A percentile compares a stretch with the other conserved stretches of the same genome.
phyloP scores from a whole-genome alignment of 169 alveolate genomes.

The Cryptosporidium baileyi region DNA sequence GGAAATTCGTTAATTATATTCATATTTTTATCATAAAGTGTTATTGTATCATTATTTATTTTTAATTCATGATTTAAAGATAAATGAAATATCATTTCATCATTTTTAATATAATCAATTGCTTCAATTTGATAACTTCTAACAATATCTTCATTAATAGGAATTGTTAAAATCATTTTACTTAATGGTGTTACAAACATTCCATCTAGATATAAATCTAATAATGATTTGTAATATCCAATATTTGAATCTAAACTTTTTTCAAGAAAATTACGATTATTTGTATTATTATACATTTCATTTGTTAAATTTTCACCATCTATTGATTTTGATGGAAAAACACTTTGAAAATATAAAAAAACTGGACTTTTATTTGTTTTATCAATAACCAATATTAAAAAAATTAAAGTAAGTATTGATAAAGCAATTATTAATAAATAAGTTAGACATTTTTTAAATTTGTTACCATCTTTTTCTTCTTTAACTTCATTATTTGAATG shows the following conservation, averaged over 20 bases:
- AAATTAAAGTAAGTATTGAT: neutral
- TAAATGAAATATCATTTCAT: slow-evolving; percentile 21
- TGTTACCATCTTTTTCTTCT: neutral
- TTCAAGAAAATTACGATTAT: neutral
- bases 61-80: slow-evolving; percentile 29
- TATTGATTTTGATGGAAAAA: slow-evolving; percentile 4
- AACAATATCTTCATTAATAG: slow-evolving; percentile 6
- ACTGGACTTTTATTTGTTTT: neutral
- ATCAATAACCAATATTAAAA: neutral
- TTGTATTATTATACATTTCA: neutral
- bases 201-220: slow-evolving; percentile 16
- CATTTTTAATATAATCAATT: slow-evolving; percentile 1
- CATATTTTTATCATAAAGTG: neutral
- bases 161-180: slow-evolving; percentile 43
- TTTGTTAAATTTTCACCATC: neutral
- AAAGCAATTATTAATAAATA: neutral
- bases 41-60: slow-evolving; percentile 24
- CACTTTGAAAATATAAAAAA: slow-evolving; percentile 8
- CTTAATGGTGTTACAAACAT: slow-evolving; percentile 33
- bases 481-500: neutral
- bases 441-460: neutral
- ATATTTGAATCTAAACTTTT: neutral
- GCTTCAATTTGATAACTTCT: slow-evolving; percentile 64
- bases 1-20: slow-evolving; percentile 13
- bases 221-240: slow-evolving; percentile 1